These are phyloP conservation scores for Xylariaceae sp. DNA, from an alignment of 2,329 filamentous ascomycete genomes.

Conservation along the genomic window DNA sequence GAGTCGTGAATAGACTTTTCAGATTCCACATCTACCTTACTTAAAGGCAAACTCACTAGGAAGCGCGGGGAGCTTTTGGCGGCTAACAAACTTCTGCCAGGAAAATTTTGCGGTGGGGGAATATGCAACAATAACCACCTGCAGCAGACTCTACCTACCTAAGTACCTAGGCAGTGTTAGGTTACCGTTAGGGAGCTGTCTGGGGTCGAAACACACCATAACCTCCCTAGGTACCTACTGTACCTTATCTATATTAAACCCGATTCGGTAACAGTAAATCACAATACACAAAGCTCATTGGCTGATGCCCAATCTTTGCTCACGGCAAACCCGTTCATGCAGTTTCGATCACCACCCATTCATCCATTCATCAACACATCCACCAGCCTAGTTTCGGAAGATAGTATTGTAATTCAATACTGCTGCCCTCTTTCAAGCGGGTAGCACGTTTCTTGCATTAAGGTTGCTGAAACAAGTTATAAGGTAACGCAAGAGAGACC, in stretches of 20 bases:
- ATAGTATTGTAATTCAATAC: background rate
- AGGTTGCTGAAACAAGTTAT: background rate
- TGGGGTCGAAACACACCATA: no score
- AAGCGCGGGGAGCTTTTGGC: background rate
- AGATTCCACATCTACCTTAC: background rate
- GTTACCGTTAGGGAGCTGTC: no score
- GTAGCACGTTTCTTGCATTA: background rate
- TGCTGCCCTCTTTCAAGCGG: background rate
- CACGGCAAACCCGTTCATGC: constrained; percentile 3
- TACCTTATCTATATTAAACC: constrained; percentile 4
- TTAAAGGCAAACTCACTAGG: background rate
- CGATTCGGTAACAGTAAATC: constrained; percentile 7
- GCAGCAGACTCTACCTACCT: no score
- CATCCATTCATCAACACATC: no score
- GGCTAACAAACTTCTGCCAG: constrained; percentile 7
- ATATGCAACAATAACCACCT: no score
- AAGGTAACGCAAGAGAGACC: constrained; percentile 5
- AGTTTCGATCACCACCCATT: background rate
- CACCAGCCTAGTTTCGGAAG: background rate
- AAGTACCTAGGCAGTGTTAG: no score
- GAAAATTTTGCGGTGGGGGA: constrained; percentile 36
- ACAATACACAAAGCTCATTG: constrained; percentile 19
- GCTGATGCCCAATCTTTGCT: constrained; percentile 10
- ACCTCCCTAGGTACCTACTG: no score
- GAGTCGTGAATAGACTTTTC: constrained; percentile 31